Evolutionary conservation across 768 basidiomycete genomes (phyloP).

Genomic region (Chalciporus pseudorubinellus): DNA sequence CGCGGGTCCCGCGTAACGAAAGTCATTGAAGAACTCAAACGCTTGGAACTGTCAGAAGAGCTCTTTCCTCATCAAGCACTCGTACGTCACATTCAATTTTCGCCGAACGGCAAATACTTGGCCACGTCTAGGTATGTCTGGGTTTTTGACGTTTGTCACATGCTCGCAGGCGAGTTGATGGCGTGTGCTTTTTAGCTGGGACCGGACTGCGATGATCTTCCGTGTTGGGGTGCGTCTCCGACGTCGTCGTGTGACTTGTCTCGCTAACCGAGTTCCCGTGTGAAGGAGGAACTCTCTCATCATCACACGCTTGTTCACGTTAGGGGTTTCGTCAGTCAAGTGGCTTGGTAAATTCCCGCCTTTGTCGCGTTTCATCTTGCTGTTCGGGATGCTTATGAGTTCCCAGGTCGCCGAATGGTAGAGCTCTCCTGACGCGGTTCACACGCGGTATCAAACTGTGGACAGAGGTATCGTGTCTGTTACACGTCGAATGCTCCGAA

Average conservation of each 20-base stretch:
- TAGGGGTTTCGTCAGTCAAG: conserved; percentile 51
- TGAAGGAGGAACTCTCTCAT: conserved; percentile 39
- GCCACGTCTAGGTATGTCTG: conserved; percentile 48
- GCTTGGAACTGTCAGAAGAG: conserved; percentile 37
- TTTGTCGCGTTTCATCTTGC: neutral
- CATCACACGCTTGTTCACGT: conserved; percentile 50
- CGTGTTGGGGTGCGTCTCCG: conserved; percentile 39
- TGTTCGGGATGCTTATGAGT: neutral
- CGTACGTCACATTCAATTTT: conserved; percentile 55
- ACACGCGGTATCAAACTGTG: conserved; percentile 49
- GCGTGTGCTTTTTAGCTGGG: conserved; percentile 38
- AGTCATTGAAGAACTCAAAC: conserved; percentile 40
- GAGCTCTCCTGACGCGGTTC: conserved; percentile 45
- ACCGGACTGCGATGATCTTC: conserved; percentile 47
- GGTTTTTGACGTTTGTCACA: neutral
- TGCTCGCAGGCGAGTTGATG: neutral
- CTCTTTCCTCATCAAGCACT: conserved; percentile 44
- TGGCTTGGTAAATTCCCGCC: conserved; percentile 41
- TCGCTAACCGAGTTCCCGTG: neutral
- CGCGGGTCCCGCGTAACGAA: conserved; percentile 38
- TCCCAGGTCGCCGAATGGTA: conserved; percentile 47
- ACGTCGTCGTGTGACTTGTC: neutral
- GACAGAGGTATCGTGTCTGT: conserved; percentile 40
- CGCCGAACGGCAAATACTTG: conserved; percentile 51
- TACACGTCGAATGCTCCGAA: neutral